Conservation (phyloP, 345 rosid species). For the Populus davidiana region DNA sequence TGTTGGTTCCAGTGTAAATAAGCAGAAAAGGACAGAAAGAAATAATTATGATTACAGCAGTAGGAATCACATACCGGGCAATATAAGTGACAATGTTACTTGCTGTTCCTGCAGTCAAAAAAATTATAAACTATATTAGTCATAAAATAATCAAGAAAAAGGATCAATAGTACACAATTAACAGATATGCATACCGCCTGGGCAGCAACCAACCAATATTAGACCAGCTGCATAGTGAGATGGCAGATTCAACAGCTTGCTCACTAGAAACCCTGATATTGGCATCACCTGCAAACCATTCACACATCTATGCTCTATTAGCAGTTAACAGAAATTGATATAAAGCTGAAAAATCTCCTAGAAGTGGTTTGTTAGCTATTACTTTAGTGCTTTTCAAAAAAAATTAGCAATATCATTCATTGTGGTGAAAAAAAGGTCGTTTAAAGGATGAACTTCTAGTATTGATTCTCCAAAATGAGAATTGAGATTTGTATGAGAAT, state of each 20-base stretch:
- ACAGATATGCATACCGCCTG: slow-evolving; percentile 61
- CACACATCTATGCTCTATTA: not conserved
- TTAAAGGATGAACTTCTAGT: not conserved
- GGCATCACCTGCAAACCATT: slow-evolving; percentile 74
- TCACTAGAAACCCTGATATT: slow-evolving; percentile 64
- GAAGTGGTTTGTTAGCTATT: not conserved
- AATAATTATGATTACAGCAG: slow-evolving; percentile 7
- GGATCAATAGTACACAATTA: not conserved
- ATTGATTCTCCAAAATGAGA: not conserved
- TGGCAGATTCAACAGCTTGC: slow-evolving; percentile 80
- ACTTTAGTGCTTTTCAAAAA: not conserved
- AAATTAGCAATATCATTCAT: too few species aligned
- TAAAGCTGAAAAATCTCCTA: too few species aligned
- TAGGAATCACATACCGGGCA: slow-evolving; percentile 49
- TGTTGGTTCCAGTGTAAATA: slow-evolving; percentile 7
- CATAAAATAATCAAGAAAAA: slow-evolving; percentile 2
- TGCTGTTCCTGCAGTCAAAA: slow-evolving; percentile 68
- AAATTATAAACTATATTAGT: slow-evolving; percentile 8
- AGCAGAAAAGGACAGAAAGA: not conserved
- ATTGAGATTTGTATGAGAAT: not conserved
- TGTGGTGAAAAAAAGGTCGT: too few species aligned
- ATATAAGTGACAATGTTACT: slow-evolving; percentile 89
- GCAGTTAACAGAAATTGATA: not conserved
- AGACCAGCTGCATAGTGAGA: slow-evolving; percentile 90
- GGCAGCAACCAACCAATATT: slow-evolving; percentile 88